Conservation (phyloP, 1,284 basidiomycete species). For the Trichosporon ovoides region DNA sequence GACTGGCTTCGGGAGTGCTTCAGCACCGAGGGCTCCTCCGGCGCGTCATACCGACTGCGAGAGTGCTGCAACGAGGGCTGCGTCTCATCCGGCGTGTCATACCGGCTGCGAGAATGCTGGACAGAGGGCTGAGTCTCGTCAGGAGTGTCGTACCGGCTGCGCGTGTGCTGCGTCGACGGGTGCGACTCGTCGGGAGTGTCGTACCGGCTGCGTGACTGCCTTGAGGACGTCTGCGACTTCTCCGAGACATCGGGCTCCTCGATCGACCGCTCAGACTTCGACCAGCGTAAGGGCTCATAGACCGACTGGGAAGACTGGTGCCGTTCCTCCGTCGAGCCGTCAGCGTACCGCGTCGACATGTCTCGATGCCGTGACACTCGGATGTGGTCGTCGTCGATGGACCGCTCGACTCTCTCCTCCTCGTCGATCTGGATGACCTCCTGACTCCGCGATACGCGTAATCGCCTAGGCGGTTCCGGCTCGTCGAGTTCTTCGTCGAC, state of each 20-base stretch:
- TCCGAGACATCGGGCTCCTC: neutral
- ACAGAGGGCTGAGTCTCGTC: neutral
- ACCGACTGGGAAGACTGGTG: neutral
- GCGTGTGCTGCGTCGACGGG: neutral
- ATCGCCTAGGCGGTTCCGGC: no score
- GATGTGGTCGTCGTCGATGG: constrained; percentile 24
- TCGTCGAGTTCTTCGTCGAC: no score
- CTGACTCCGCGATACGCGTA: no score
- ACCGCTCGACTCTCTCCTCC: constrained; percentile 20
- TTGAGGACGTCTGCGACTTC: neutral
- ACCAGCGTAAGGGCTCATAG: neutral
- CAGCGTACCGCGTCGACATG: neutral
- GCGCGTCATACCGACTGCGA: no score
- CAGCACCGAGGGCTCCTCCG: no score
- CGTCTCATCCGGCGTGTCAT: neutral
- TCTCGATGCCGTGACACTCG: neutral
- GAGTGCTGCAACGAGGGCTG: no score
- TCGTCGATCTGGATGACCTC: constrained; percentile 4
- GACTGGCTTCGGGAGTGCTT: neutral
- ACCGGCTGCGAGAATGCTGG: no score
- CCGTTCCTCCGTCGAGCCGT: neutral
- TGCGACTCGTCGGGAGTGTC: neutral
- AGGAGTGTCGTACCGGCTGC: neutral
- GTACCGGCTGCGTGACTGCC: neutral
- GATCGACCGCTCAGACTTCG: neutral